Conservation (phyloP, 2,329 filamentous ascomycete genomes). For the Penicillium olsonii region DNA sequence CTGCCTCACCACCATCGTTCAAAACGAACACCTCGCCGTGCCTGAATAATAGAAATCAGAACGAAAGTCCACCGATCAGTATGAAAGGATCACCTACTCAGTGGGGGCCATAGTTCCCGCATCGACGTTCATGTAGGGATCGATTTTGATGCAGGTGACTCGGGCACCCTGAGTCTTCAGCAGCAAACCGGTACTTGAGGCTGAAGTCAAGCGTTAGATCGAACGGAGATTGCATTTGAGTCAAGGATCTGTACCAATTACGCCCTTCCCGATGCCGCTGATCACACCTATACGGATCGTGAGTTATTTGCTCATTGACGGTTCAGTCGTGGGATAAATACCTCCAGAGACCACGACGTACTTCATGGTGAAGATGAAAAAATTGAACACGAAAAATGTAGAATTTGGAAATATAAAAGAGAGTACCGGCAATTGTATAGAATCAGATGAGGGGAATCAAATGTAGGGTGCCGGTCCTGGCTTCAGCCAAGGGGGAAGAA, state of each 20-base stretch:
- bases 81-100: constrained; percentile 11
- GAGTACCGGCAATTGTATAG: constrained; percentile 1
- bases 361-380: constrained; percentile 54
- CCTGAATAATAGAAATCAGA: constrained; percentile 41
- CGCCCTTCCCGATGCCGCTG: constrained; percentile 59
- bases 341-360: constrained; percentile 79
- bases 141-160: constrained; percentile 39
- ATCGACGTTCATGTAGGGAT: constrained; percentile 74
- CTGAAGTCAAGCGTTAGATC: constrained; percentile 9
- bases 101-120: constrained; percentile 62
- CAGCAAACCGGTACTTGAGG: constrained; percentile 46
- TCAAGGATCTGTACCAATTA: constrained; percentile 51
- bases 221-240: background rate
- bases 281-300: constrained; percentile 41
- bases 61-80: background rate
- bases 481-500: constrained; percentile 21
- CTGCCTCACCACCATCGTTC: constrained; percentile 75
- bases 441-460: constrained; percentile 11
- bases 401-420: constrained; percentile 1
- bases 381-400: background rate
- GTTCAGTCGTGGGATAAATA: constrained; percentile 32
- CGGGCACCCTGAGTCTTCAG: constrained; percentile 30
- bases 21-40: constrained; percentile 90
- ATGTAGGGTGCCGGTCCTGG: constrained; percentile 22
- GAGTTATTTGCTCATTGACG: background rate